phyloP scores from a whole-genome alignment of 768 basidiomycete genomes.

The Hericium erinaceus region DNA sequence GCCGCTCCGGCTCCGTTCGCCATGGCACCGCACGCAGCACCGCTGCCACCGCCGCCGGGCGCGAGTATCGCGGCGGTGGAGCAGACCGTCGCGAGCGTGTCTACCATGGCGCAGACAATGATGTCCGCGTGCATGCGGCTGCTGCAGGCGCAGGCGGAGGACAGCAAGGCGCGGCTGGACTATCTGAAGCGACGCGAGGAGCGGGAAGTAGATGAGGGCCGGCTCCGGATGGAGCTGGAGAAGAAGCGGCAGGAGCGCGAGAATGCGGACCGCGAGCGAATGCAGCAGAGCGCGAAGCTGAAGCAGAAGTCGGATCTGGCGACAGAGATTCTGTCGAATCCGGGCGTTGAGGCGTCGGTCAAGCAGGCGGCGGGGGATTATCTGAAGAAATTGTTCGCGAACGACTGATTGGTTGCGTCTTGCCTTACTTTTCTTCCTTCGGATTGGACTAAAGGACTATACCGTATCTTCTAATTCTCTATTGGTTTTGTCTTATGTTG shows the following conservation, averaged over 20 bases:
- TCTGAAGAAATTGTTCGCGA: constrained; percentile 53
- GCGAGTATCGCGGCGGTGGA: constrained; percentile 18
- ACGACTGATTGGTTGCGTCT: constrained; percentile 21
- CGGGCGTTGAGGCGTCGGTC: constrained; percentile 46
- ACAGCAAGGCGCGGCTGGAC: constrained; percentile 62
- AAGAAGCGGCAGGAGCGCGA: constrained; percentile 47
- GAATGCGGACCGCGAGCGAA: constrained; percentile 44
- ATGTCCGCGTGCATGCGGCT: constrained; percentile 48
- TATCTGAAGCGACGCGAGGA: constrained; percentile 59
- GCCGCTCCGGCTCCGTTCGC: neutral
- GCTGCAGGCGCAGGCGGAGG: constrained; percentile 59
- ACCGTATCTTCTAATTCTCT: neutral
- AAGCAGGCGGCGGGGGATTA: constrained; percentile 65
- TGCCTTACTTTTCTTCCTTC: neutral
- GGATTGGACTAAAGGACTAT: neutral
- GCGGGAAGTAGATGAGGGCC: constrained; percentile 54
- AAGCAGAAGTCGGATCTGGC: constrained; percentile 62
- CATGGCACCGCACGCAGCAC: neutral
- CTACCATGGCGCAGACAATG: constrained; percentile 44
- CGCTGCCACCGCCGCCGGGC: neutral
- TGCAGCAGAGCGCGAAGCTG: constrained; percentile 37
- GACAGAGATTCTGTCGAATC: constrained; percentile 55
- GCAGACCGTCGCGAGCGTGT: constrained; percentile 36
- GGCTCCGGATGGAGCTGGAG: constrained; percentile 41
- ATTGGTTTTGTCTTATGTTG: neutral